Conservation (phyloP, 169 alveolate genomes). For the Perkinsus marinus region DNA sequence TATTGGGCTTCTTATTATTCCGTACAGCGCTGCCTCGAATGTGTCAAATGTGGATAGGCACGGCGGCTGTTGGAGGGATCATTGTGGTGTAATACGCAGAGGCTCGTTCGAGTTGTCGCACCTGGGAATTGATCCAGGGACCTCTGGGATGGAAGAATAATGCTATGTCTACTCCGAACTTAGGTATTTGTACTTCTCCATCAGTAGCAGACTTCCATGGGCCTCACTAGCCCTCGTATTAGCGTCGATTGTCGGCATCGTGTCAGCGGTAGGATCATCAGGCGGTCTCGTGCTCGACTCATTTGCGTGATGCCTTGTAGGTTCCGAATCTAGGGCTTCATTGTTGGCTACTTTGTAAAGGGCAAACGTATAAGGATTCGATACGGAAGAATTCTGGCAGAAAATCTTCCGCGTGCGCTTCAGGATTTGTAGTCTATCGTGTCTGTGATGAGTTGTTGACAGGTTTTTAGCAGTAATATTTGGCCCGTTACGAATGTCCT, state of each 20-base stretch:
- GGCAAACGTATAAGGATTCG: not conserved
- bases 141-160: too few relatives aligned
- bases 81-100: not conserved
- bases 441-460: not conserved
- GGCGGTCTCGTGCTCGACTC: too few relatives aligned
- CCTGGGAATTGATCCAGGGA: not conserved
- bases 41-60: not conserved
- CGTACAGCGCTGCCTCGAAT: not conserved
- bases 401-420: too few relatives aligned
- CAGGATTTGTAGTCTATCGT: too few relatives aligned
- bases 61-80: not conserved
- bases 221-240: not conserved
- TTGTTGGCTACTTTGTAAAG: not conserved
- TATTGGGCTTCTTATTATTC: not conserved
- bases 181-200: not conserved
- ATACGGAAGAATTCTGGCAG: not conserved
- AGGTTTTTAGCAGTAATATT: not conserved
- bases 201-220: not conserved
- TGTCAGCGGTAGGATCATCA: not conserved
- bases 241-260: not conserved
- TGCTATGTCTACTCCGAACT: too few relatives aligned
- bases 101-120: not conserved
- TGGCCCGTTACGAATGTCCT: not conserved
- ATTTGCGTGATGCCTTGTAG: too few relatives aligned
- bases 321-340: not conserved